Percentiles rank a stretch among this genome's conserved stretches.
Evolutionary conservation across 805 yeast genomes (phyloP).

Genomic region (Dipodascus albidus): DNA sequence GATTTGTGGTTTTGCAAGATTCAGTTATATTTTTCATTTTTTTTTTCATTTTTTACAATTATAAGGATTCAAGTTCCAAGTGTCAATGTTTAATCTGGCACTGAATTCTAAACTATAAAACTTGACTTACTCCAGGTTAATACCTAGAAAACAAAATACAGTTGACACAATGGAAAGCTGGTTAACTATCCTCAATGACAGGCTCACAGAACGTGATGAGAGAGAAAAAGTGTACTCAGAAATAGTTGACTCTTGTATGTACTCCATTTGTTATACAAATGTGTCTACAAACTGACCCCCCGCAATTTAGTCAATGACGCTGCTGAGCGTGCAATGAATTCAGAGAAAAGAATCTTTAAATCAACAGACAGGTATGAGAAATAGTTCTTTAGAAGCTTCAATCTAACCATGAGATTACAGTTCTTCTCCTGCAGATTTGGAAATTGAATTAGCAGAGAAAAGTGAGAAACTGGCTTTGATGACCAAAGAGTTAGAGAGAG

Average conservation of each 20-base stretch:
- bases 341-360: slow-evolving; percentile 12
- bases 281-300: no score
- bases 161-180: not conserved
- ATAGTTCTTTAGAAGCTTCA: no score
- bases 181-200: not conserved
- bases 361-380: not conserved
- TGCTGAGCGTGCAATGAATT: slow-evolving; percentile 12
- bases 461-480: not conserved
- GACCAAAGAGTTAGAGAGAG: not conserved
- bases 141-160: no score
- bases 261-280: not conserved
- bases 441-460: not conserved
- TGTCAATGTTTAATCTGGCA: no score
- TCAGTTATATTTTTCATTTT: not conserved
- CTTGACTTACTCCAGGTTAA: no score
- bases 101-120: no score
- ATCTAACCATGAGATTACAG: not conserved
- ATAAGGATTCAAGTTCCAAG: no score
- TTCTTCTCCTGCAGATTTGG: not conserved
- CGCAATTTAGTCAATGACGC: slow-evolving; percentile 1
- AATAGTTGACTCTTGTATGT: not conserved
- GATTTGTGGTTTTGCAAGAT: not conserved
- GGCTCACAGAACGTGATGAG: slow-evolving; percentile 8
- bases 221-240: slow-evolving; percentile 6
- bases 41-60: not conserved